Conservation (phyloP, 2,329 filamentous ascomycete genomes). For the Microdochium bolleyi region DNA sequence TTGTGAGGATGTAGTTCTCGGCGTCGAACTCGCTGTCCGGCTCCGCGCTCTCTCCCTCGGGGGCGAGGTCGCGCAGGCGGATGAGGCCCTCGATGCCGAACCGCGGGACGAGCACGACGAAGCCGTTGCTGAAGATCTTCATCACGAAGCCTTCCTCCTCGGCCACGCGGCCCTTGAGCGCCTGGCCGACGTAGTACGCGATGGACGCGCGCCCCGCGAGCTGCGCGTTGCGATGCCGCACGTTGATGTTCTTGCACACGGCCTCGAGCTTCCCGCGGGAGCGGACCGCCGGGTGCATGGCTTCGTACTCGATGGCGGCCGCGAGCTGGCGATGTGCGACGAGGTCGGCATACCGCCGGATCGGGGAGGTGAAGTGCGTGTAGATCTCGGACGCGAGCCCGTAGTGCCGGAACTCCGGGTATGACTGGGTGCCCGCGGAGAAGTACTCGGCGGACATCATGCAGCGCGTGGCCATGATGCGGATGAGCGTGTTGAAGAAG, state of each 20-base stretch:
- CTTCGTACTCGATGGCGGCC: conserved; percentile 88
- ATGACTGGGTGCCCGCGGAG: conserved; percentile 84
- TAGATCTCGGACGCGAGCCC: conserved; percentile 95
- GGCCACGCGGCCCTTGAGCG: conserved; percentile 67
- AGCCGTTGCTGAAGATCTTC: conserved; percentile 95
- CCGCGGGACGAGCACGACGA: conserved; percentile 89
- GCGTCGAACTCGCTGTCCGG: conserved; percentile 78
- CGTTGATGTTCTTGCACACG: conserved; percentile 97
- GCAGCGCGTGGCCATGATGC: conserved; percentile 95
- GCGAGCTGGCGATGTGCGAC: conserved; percentile 91
- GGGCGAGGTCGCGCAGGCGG: conserved; percentile 72
- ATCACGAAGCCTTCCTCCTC: conserved; percentile 94
- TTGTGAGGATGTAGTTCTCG: conserved; percentile 71
- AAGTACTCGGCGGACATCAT: conserved; percentile 99
- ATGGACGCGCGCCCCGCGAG: conserved; percentile 90
- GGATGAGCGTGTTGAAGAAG: conserved; percentile 97
- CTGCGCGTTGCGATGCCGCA: conserved; percentile 93
- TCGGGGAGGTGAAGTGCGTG: conserved; percentile 96
- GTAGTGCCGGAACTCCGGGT: conserved; percentile 94
- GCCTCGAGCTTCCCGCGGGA: conserved; percentile 80
- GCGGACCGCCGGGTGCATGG: conserved; percentile 72
- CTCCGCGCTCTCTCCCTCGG: conserved; percentile 65
- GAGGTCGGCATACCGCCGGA: conserved; percentile 94
- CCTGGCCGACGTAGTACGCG: conserved; percentile 96
- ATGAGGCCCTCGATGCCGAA: conserved; percentile 96